A percentile compares a stretch with the other conserved stretches of the same genome.
Conservation (phyloP, 768 basidiomycete species). For the Sistotremastrum niveocremeum region DNA sequence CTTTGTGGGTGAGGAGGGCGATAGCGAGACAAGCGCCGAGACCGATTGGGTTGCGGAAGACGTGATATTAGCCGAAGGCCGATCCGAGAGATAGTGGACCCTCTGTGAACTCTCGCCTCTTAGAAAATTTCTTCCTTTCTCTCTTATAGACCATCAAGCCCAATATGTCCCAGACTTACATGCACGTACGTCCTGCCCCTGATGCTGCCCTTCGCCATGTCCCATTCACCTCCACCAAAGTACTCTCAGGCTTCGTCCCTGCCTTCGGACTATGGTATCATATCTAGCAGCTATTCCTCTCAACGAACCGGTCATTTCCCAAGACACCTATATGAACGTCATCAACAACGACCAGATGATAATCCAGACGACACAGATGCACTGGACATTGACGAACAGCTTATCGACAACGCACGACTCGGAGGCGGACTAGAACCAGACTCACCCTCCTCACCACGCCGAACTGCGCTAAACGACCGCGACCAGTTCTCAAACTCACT, state of each 20-base stretch:
- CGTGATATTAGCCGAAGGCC: no score
- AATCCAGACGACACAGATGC: slow-evolving; percentile 6
- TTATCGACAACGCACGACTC: neutral
- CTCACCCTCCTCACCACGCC: slow-evolving; percentile 2
- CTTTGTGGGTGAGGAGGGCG: no score
- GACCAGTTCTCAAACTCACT: no score
- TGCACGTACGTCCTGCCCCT: slow-evolving; percentile 16
- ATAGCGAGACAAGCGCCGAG: no score
- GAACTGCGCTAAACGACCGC: slow-evolving; percentile 2
- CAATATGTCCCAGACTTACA: slow-evolving; percentile 28
- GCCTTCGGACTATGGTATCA: slow-evolving; percentile 51
- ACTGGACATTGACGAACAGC: neutral
- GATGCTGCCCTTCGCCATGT: no score
- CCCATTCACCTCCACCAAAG: no score
- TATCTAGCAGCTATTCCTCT: slow-evolving; percentile 35
- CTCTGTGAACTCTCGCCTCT: no score
- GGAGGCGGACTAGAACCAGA: slow-evolving; percentile 2
- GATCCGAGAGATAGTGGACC: no score
- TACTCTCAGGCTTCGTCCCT: slow-evolving; percentile 38
- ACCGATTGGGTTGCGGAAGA: no score
- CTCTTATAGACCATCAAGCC: neutral
- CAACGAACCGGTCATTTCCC: slow-evolving; percentile 1
- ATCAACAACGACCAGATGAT: slow-evolving; percentile 10
- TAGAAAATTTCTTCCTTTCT: no score
- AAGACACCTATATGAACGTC: neutral